phyloP scores from a whole-genome alignment of 345 rosid species.

The Gossypium herbaceum region DNA sequence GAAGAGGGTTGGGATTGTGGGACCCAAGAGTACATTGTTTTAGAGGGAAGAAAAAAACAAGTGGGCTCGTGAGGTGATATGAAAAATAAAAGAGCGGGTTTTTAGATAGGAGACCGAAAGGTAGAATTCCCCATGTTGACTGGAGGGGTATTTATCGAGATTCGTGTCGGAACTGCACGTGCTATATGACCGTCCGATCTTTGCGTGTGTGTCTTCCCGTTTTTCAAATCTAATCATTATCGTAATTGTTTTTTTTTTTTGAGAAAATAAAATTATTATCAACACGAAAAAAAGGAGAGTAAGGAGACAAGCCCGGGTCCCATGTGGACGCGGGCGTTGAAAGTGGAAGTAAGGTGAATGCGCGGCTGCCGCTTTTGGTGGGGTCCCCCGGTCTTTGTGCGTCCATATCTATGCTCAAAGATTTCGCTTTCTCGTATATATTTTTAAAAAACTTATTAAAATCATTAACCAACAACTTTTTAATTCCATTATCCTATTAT shows the following conservation, averaged over 20 bases:
- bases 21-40: background rate
- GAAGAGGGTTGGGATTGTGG: background rate
- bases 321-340: slow-evolving; percentile 31
- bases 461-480: background rate
- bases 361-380: slow-evolving; percentile 52
- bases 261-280: background rate
- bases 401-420: slow-evolving; percentile 6
- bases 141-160: slow-evolving; percentile 16
- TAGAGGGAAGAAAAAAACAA: background rate
- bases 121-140: slow-evolving; percentile 26
- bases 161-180: slow-evolving; percentile 36
- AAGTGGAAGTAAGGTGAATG: slow-evolving; percentile 34
- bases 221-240: slow-evolving; percentile 15
- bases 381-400: slow-evolving; percentile 27
- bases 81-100: background rate
- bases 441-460: background rate
- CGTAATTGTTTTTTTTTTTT: background rate
- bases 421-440: background rate
- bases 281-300: background rate
- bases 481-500: background rate
- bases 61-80: slow-evolving; percentile 12
- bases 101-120: slow-evolving; percentile 25
- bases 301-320: slow-evolving; percentile 34
- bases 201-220: background rate
- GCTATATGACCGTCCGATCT: slow-evolving; percentile 25